phyloP scores from a whole-genome alignment of 345 rosid species.

The Murraya koenigii region DNA sequence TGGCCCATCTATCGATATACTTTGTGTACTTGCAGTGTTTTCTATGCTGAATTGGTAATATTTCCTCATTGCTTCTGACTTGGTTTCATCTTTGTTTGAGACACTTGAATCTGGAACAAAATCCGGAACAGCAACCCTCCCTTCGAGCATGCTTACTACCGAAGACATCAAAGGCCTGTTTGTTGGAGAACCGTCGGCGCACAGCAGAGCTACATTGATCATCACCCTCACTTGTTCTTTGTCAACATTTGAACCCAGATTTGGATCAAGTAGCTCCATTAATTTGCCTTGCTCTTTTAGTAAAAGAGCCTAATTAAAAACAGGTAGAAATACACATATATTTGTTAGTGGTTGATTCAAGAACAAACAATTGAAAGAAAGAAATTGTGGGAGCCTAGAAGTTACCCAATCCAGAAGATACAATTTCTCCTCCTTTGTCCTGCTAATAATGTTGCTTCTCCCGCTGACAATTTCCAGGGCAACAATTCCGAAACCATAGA shows the following conservation, averaged over 20 bases:
- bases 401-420: constrained; percentile 39
- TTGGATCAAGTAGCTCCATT: constrained; percentile 40
- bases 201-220: constrained; percentile 46
- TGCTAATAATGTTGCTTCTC: constrained; percentile 16
- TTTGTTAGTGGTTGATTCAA: background rate
- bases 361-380: background rate
- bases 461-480: constrained; percentile 36
- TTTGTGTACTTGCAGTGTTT: constrained; percentile 11
- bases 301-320: constrained; percentile 26
- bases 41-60: constrained; percentile 9
- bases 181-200: constrained; percentile 38
- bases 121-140: constrained; percentile 28
- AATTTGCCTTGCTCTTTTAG: constrained; percentile 40
- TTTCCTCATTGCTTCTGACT: constrained; percentile 19
- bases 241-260: constrained; percentile 42
- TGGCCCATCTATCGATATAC: constrained; percentile 7
- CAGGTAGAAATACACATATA: background rate
- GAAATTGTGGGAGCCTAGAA: background rate
- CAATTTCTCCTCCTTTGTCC: background rate
- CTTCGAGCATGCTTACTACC: constrained; percentile 63
- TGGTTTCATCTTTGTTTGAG: background rate
- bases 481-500: constrained; percentile 40
- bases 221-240: constrained; percentile 37
- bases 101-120: background rate
- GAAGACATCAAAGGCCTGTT: constrained; percentile 55